Percentiles rank a stretch among this genome's conserved stretches.
phyloP scores from a whole-genome alignment of 352 stramenopile species.

The Phytophthora uliginosa region DNA sequence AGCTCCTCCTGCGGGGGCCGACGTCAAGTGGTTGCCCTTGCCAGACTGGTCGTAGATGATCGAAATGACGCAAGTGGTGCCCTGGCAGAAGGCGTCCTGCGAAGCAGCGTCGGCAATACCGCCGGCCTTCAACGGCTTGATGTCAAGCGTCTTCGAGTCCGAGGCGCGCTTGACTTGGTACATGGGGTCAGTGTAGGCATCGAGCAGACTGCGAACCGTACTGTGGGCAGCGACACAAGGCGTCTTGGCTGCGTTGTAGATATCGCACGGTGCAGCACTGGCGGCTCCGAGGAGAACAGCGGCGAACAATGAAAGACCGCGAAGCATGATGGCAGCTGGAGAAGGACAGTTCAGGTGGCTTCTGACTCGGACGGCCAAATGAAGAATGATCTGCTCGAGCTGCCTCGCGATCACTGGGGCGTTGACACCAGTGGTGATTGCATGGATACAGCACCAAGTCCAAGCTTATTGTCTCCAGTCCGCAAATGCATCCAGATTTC shows the following conservation, averaged over 20 bases:
- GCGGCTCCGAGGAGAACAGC: constrained; percentile 15
- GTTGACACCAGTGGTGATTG: background rate
- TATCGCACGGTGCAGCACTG: constrained; percentile 32
- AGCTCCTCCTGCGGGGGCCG: constrained; percentile 28
- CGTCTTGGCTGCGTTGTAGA: constrained; percentile 28
- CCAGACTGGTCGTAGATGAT: constrained; percentile 41
- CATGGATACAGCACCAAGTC: background rate
- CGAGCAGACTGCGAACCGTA: constrained; percentile 26
- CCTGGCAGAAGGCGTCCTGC: constrained; percentile 32
- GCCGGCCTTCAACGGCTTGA: constrained; percentile 14
- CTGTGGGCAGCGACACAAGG: constrained; percentile 36
- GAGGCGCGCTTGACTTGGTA: constrained; percentile 34
- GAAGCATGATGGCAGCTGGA: constrained; percentile 15
- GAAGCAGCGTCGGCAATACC: constrained; percentile 22
- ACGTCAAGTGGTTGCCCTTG: constrained; percentile 31
- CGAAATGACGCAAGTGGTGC: constrained; percentile 20
- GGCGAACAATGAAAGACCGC: constrained; percentile 21
- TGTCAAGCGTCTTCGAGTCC: constrained; percentile 22
- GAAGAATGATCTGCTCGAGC: constrained; percentile 12
- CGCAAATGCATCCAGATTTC: background rate
- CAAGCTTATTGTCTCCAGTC: background rate
- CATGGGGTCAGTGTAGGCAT: constrained; percentile 18
- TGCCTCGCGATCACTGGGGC: background rate
- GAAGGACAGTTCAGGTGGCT: background rate
- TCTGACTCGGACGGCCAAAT: constrained; percentile 8